phyloP scores from a whole-genome alignment of 257 asterid species.

The Craterostigma plantagineum region DNA sequence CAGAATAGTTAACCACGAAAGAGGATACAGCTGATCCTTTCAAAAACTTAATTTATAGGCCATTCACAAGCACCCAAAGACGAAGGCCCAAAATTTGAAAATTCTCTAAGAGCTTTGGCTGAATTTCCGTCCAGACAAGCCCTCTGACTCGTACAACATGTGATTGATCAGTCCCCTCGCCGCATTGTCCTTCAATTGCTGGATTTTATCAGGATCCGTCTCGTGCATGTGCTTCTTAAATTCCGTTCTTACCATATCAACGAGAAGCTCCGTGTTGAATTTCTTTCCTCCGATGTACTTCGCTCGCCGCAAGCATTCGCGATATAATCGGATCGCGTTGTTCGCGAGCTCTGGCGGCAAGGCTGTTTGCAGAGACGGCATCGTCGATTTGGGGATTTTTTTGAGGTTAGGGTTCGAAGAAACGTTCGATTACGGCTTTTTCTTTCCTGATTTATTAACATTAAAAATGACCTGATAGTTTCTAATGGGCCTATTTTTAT shows the following conservation, averaged over 20 bases:
- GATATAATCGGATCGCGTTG: constrained; percentile 68
- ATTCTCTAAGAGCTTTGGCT: constrained; percentile 25
- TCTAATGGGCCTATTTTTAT: too few species aligned
- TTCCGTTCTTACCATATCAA: constrained; percentile 68
- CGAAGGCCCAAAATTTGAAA: too few species aligned
- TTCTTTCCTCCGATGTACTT: constrained; percentile 76
- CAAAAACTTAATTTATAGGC: too few species aligned
- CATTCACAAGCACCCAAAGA: too few species aligned
- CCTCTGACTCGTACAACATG: constrained; percentile 73
- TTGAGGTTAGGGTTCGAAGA: too few species aligned
- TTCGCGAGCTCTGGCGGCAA: constrained; percentile 95
- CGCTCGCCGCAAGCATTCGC: constrained; percentile 87
- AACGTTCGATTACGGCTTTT: too few species aligned
- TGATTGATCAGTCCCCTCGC: constrained; percentile 91
- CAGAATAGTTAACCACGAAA: too few species aligned
- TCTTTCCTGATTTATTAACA: too few species aligned
- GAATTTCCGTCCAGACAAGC: constrained; percentile 51
- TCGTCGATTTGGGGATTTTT: constrained; percentile 7
- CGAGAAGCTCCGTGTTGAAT: constrained; percentile 58
- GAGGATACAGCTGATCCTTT: too few species aligned
- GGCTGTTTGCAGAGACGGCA: constrained; percentile 85
- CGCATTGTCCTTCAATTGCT: constrained; percentile 85
- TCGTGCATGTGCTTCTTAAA: constrained; percentile 74
- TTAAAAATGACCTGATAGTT: too few species aligned
- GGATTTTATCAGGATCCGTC: constrained; percentile 77